These are phyloP conservation scores for Maudiozyma serrabonitensis DNA, from an alignment of 805 yeast genomes.

Conservation along the genomic window DNA sequence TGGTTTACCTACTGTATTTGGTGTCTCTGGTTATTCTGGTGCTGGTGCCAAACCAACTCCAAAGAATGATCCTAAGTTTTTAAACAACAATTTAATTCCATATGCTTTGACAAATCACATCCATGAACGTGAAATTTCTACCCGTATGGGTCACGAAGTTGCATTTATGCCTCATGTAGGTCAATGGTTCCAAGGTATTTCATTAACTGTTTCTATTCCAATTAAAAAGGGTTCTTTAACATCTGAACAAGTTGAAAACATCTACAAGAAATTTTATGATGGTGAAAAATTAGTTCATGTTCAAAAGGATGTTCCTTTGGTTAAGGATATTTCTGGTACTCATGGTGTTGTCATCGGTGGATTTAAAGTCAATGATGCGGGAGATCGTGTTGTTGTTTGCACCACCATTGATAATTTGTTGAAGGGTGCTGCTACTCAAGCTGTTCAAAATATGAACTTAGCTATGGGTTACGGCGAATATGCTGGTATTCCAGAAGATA, in stretches of 20 bases:
- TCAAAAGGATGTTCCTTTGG: slow-evolving; percentile 88
- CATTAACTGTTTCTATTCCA: slow-evolving; percentile 87
- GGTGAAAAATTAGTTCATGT: slow-evolving; percentile 80
- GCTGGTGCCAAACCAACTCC: slow-evolving; percentile 99
- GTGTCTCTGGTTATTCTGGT: slow-evolving; percentile 97
- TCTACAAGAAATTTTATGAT: slow-evolving; percentile 80
- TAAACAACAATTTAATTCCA: slow-evolving; percentile 81
- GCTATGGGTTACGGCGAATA: slow-evolving; percentile 86
- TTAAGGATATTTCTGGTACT: slow-evolving; percentile 81
- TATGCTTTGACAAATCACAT: slow-evolving; percentile 94
- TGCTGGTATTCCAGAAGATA: slow-evolving; percentile 82
- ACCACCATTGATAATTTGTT: slow-evolving; percentile 93
- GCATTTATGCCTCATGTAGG: slow-evolving; percentile 97
- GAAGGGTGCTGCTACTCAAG: slow-evolving; percentile 98
- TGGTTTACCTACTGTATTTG: slow-evolving; percentile 80
- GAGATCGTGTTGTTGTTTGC: slow-evolving; percentile 84
- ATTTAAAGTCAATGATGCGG: slow-evolving; percentile 81
- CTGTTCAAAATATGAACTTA: slow-evolving; percentile 90
- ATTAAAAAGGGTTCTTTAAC: slow-evolving; percentile 57
- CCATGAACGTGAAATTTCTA: slow-evolving; percentile 88
- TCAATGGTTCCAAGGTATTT: slow-evolving; percentile 98
- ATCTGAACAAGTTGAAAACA: slow-evolving; percentile 60
- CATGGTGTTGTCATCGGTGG: slow-evolving; percentile 96
- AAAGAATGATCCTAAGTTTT: slow-evolving; percentile 71
- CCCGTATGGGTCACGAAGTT: slow-evolving; percentile 65